Base-by-base conservation (phyloP, 2,329 filamentous ascomycete genomes). In the Chaetothyriales sp. region DNA sequence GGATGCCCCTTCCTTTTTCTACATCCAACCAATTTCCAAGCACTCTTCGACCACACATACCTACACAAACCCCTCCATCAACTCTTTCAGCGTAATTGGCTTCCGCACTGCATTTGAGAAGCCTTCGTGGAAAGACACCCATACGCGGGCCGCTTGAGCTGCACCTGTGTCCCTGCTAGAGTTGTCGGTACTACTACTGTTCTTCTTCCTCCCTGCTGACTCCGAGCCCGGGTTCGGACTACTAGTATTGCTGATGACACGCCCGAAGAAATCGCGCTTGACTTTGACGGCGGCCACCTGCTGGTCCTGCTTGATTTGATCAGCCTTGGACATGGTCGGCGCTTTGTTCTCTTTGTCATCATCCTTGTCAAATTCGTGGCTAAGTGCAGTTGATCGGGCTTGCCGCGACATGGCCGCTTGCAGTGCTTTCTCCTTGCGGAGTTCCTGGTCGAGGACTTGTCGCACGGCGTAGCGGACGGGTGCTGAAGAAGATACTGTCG, bases 101-200 rank as follows among this genome's bases (percentile, higher is more conserved):
- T 94, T 95, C 66, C 85, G 77, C 55, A 95, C 89, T 9, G 89
- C 89, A 74, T 95, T 95, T 51, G 88, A 92, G 65, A 88, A 82
- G 0, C 89, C 89, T 70, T 95, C 89, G 62, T 95, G 82, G 66
- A 82, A 95, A 57, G 81, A 90, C 44, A 94, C 81, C 89, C 89
- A 95, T 3, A 89, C 84, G 60, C 83, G 78, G 48, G 73, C 76
- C 47, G 76, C 76, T 51, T 72, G 67, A 65, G 43, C 62, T 66
- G 19, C n/a, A n/a, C n/a, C 43, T 44, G 40, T 33, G 37, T 18
- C 61, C 55, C 60, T 65, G 40, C 60, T 65, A 37, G 62, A 64
- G 29, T 13, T 33, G 20, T 4, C n/a, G 8, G 29, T 18, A 19
- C 9, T 19, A 9, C 18, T 37, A 18, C 4, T 45, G 4, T 7